Conservation (phyloP, 257 asterid genomes). For the Solanum virginianum region DNA sequence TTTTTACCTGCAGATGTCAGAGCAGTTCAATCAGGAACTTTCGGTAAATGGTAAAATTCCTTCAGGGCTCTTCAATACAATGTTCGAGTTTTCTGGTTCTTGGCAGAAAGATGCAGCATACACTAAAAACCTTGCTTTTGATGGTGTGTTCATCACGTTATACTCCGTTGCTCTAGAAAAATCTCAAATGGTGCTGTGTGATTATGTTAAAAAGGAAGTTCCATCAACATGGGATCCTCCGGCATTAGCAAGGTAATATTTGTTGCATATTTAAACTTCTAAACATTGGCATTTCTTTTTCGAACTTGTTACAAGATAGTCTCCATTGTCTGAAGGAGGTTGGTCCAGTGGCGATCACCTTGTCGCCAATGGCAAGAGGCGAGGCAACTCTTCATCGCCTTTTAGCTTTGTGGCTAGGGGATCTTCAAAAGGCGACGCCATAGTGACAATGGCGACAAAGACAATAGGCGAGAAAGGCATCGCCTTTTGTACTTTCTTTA, state of each 20-base stretch:
- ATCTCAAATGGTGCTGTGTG: slow-evolving; percentile 80
- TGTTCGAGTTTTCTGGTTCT: slow-evolving; percentile 92
- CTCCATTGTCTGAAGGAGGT: background rate
- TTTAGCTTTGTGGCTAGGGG: no score
- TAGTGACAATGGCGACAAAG: no score
- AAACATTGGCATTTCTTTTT: background rate
- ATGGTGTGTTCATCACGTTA: slow-evolving; percentile 78
- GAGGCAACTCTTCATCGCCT: no score
- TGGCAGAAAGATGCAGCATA: slow-evolving; percentile 97
- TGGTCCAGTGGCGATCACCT: background rate
- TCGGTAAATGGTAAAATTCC: slow-evolving; percentile 88
- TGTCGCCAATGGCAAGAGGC: no score
- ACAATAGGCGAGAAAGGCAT: no score
- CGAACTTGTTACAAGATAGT: background rate
- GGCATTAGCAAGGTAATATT: slow-evolving; percentile 74
- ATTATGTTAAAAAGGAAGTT: slow-evolving; percentile 79
- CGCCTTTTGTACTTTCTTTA: no score
- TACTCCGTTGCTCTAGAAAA: slow-evolving; percentile 89
- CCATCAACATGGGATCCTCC: slow-evolving; percentile 96
- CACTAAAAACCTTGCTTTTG: slow-evolving; percentile 82
- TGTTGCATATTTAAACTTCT: background rate
- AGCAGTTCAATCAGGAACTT: slow-evolving; percentile 86
- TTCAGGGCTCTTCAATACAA: slow-evolving; percentile 85
- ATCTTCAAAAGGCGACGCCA: no score
- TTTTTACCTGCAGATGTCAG: slow-evolving; percentile 64